Evolutionary conservation across 2,329 filamentous ascomycete species (phyloP).

Genomic region (Pseudofabraea citricarpa): DNA sequence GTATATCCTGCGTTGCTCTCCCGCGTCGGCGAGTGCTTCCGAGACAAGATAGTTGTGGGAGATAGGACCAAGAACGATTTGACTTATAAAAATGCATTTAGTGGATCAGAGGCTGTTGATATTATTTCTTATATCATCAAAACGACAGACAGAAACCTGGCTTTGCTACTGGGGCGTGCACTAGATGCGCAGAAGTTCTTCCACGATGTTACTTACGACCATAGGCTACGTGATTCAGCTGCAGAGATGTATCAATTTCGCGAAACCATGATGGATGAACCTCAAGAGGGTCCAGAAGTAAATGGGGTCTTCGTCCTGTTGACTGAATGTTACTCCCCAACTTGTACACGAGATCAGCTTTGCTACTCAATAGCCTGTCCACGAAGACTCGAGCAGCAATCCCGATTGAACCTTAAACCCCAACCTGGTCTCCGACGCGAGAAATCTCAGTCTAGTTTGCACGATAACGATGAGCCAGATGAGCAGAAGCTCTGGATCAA

Average conservation of each 20-base stretch:
- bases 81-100: constrained; percentile 96
- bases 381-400: constrained; percentile 88
- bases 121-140: constrained; percentile 95
- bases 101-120: constrained; percentile 91
- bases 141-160: constrained; percentile 92
- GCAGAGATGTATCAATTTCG: constrained; percentile 96
- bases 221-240: constrained; percentile 87
- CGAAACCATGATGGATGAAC: constrained; percentile 82
- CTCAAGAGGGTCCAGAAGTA: constrained; percentile 66
- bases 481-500: constrained; percentile 99
- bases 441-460: constrained; percentile 65
- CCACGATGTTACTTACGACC: constrained; percentile 97
- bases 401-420: constrained; percentile 86
- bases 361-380: constrained; percentile 99
- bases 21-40: constrained; percentile 88
- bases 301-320: constrained; percentile 96
- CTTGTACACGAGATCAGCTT: constrained; percentile 88
- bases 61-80: constrained; percentile 95
- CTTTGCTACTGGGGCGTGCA: constrained; percentile 82
- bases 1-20: constrained; percentile 93
- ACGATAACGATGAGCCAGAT: constrained; percentile 84
- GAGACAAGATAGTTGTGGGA: constrained; percentile 77
- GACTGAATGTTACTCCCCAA: constrained; percentile 97
- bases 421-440: constrained; percentile 71
- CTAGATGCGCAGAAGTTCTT: constrained; percentile 98